phyloP scores from a whole-genome alignment of 2,329 filamentous ascomycete genomes.

The Penicillium digitatum region DNA sequence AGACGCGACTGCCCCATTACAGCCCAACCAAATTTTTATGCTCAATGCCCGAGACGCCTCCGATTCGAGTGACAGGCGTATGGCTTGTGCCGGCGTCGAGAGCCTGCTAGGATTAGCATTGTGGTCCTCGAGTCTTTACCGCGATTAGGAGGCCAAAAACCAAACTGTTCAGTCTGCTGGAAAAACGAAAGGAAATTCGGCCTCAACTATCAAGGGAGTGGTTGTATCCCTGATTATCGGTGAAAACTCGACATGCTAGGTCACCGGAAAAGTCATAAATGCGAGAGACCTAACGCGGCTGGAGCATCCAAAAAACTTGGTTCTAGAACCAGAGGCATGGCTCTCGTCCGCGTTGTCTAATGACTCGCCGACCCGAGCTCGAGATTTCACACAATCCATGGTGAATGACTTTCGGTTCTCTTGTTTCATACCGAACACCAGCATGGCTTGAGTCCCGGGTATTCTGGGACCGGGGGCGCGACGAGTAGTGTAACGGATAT shows the following conservation, averaged over 20 bases:
- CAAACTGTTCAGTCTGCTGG: neutral
- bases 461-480: neutral
- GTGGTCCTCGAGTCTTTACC: neutral
- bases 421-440: neutral
- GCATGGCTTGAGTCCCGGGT: neutral
- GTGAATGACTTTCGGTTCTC: neutral
- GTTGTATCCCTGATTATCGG: neutral
- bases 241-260: neutral
- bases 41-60: neutral
- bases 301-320: neutral
- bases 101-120: neutral
- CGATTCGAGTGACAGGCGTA: neutral
- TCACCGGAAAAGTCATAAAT: neutral
- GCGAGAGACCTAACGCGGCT: neutral
- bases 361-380: neutral
- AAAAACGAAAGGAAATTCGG: neutral
- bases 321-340: neutral
- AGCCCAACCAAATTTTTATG: neutral
- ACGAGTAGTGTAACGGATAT: neutral
- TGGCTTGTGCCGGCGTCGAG: neutral
- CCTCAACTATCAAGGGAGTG: neutral
- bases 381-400: neutral
- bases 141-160: neutral
- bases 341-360: neutral
- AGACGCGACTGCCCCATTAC: neutral